Evolutionary conservation across 2,329 filamentous ascomycete species (phyloP).

Genomic region (Trichophyton rubrum): DNA sequence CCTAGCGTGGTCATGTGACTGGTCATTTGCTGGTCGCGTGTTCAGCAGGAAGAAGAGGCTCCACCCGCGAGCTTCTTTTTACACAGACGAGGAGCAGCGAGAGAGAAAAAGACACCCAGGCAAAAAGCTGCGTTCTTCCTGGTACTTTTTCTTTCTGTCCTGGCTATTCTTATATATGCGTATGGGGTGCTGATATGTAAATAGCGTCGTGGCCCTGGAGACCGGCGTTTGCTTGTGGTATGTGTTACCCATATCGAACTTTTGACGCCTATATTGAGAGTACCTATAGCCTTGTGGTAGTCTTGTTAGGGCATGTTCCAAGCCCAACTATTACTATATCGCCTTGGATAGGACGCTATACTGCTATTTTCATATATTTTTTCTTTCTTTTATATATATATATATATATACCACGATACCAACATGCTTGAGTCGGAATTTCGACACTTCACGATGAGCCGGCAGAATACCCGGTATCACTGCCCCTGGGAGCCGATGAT

Average conservation of each 20-base stretch:
- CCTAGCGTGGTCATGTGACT: slow-evolving; percentile 3
- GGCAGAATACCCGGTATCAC: slow-evolving; percentile 56
- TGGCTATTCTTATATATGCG: neutral
- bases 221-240: neutral
- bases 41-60: neutral
- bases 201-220: neutral
- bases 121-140: neutral
- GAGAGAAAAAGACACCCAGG: neutral
- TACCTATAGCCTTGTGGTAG: neutral
- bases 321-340: neutral
- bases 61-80: neutral
- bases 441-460: slow-evolving; percentile 1
- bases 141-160: neutral
- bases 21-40: neutral
- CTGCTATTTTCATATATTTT: neutral
- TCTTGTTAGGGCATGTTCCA: no score
- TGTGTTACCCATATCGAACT: neutral
- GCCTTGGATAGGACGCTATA: neutral
- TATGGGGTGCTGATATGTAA: neutral
- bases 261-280: neutral
- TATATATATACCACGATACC: neutral
- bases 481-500: slow-evolving; percentile 93
- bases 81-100: neutral
- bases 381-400: neutral
- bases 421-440: slow-evolving; percentile 3